Conservation (phyloP, 495 filamentous ascomycete genomes). For the Tuber brumale region DNA sequence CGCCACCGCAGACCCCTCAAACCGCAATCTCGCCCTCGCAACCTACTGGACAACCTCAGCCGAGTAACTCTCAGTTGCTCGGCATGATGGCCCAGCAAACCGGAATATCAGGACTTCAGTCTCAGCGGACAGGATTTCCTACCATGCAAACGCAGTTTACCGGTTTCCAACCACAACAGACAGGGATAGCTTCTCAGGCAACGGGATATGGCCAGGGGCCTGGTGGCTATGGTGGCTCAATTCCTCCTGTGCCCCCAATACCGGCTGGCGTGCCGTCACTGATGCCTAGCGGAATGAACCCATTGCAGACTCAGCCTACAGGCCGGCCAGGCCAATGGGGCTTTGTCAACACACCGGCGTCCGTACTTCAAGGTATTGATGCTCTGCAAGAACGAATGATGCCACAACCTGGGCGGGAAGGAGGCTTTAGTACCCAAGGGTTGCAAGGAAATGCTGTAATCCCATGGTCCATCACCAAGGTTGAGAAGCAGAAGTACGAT, state of each 20-base stretch:
- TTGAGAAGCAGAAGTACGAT: constrained; percentile 97
- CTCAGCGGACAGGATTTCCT: constrained; percentile 39
- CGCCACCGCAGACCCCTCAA: constrained; percentile 20
- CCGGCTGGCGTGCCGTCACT: constrained; percentile 67
- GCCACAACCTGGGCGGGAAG: constrained; percentile 91
- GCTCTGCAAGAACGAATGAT: constrained; percentile 93
- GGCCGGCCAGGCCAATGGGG: constrained; percentile 97
- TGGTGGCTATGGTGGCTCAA: constrained; percentile 26
- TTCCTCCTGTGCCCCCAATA: constrained; percentile 92
- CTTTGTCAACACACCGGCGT: constrained; percentile 85
- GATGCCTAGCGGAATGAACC: constrained; percentile 52
- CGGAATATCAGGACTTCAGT: constrained; percentile 45
- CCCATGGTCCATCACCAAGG: constrained; percentile 98
- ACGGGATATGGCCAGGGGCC: constrained; percentile 45
- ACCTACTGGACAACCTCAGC: constrained; percentile 28
- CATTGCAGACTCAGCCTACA: constrained; percentile 86
- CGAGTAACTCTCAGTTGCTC: constrained; percentile 36
- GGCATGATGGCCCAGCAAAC: constrained; percentile 45
- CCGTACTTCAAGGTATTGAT: constrained; percentile 87
- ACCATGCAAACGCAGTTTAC: constrained; percentile 31
- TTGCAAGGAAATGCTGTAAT: constrained; percentile 90
- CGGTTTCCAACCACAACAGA: constrained; percentile 34
- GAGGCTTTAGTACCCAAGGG: constrained; percentile 80
- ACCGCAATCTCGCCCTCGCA: constrained; percentile 21
- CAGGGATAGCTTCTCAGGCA: constrained; percentile 48